Evolutionary conservation across 2,329 filamentous ascomycete species (phyloP), one percentile per base, ranked within the genome.

Genomic region (Aspergillus sp.): DNA sequence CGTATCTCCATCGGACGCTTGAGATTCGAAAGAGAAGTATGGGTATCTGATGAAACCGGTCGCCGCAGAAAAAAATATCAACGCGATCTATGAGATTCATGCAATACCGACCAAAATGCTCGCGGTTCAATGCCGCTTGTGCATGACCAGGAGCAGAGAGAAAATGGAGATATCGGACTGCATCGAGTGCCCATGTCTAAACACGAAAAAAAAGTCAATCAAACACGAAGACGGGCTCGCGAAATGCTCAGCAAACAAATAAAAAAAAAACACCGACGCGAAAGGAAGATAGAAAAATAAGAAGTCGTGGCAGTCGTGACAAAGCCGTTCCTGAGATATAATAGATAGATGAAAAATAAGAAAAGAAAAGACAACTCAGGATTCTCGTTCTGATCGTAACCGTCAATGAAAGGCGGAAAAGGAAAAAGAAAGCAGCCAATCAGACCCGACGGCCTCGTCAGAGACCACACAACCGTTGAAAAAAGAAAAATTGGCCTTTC

Each of bases 71-170:
- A 67, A 68, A 69, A 67, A 19, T 36, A 62, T 65, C 68, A 74
- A 73, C 71, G 72, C 72, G 72, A 67, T 75, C 72, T 75, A 74
- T 74, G 66, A 70, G 71, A 65, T 68, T 66, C 66, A 70, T 68
- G 67, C 67, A 69, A 66, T 63, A 60, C 62, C 58, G 60, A 63
- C 57, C 58, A 59, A 56, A 55, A 62, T 59, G 60, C 61, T 57
- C 55, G 51, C 54, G 53, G 53, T 19, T 19, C 19, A 19, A 19
- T 19, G 19, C 19, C 19, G 19, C 1, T 19, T 19, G 19, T 48
- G 45, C 50, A 58, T 51, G 52, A 55, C 54, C 53, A 52, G 50
- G 52, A 62, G 59, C 59, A 62, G 55, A 47, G 48, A 50, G 12
- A 39, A 39, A 49, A 54, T 53, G 57, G 52, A 52, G 57, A 58